Base-by-base conservation (phyloP, 2,329 filamentous ascomycete genomes). In the Penicillium sp. region DNA sequence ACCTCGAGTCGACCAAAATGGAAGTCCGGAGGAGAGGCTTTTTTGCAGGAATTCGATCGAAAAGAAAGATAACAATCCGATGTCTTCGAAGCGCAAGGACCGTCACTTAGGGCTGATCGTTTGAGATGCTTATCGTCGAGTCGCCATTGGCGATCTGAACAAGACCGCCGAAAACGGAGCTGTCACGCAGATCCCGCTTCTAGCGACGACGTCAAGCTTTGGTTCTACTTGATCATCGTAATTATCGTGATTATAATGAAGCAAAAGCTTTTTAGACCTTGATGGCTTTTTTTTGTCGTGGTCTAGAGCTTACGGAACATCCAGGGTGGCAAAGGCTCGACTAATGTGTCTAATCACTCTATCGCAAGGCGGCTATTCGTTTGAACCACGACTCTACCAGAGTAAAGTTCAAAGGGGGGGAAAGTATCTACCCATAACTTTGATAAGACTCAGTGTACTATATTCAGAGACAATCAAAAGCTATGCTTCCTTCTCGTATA, bases 21-120 rank as follows among this genome's bases (percentile, higher is more conserved):
- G 58, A 59, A 60, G 56, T 43, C 44, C 48, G 47, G 44, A 39
- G 43, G 59, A 60, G 53, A 55, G 37, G 28, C 26, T 33, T 8
- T 34, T 41, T 13, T 46, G 24, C 35, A 24, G 29, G 29, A 32
- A 32, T 11, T 4, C 29, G 29, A 11, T 18, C 25, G 39, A 44
- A 13, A 39, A 45, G 9, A 40, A 34, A 42, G 38, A 34, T 9
- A 9, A 36, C 9, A 42, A n/a, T 11, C 24, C 35, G 44, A 35
- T 18, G 18, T 18, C 18, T 18, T 18, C 18, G 18, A 18, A 18
- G 18, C 18, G 18, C 18, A 3, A 18, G 18, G 18, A 18, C 29
- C 9, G 33, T 41, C 37, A 25, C 38, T 37, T 28, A 25, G 25
- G 32, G 42, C 32, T 43, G 25, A 26, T 36, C 5, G 34, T 25